A percentile compares a stretch with the other conserved stretches of the same genome.
Conservation (phyloP, 164 flowering plant species). For the Magnolia changhungtana region DNA sequence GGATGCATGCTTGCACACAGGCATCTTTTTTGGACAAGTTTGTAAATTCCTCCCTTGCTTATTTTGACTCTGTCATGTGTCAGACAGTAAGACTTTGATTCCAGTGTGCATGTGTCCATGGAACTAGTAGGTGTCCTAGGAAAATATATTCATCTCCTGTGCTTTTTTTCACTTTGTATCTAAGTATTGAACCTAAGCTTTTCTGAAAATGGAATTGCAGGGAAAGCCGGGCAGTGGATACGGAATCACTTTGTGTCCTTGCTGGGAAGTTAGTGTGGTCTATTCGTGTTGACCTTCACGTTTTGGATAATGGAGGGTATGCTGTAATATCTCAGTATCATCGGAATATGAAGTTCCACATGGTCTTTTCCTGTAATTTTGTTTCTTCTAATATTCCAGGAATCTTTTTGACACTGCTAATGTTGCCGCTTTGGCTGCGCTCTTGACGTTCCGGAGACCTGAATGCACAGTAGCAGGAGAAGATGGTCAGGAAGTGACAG, state of each 20-base stretch:
- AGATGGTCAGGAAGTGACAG: constrained; percentile 73
- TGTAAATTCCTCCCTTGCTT: too few relatives aligned
- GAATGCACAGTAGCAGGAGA: constrained; percentile 91
- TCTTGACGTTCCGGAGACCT: constrained; percentile 84
- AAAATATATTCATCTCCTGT: not conserved
- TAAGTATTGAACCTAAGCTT: not conserved
- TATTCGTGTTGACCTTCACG: constrained; percentile 86
- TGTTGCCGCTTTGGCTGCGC: constrained; percentile 93
- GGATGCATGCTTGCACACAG: too few relatives aligned
- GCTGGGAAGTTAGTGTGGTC: constrained; percentile 93
- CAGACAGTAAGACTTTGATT: not conserved
- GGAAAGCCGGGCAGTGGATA: constrained; percentile 96
- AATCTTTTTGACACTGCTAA: constrained; percentile 98
- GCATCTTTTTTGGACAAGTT: too few relatives aligned
- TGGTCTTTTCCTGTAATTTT: not conserved
- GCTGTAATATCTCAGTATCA: constrained; percentile 5
- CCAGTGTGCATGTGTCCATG: too few relatives aligned
- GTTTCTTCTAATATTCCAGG: constrained; percentile 33
- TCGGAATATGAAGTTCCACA: not conserved
- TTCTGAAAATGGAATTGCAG: constrained; percentile 43
- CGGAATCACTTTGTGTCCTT: constrained; percentile 90
- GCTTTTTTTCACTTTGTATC: not conserved
- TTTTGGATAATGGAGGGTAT: constrained; percentile 96
- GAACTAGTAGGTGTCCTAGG: not conserved
- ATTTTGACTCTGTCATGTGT: not conserved